Evolutionary conservation across 2,329 filamentous ascomycete species (phyloP).

Genomic region (Claviceps spartinae): DNA sequence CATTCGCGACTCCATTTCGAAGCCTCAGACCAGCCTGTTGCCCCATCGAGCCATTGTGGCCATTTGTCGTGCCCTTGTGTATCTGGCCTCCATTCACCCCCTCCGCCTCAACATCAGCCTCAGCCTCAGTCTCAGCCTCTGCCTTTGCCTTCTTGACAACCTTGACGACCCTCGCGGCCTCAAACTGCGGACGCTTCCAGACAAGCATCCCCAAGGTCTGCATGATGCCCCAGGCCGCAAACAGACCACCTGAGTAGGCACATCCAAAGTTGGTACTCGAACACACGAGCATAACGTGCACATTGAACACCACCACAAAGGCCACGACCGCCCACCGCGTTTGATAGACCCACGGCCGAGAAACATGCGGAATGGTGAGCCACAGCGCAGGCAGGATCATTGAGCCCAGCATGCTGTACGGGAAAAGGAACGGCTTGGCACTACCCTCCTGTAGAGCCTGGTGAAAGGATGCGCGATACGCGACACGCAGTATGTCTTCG

Average conservation of each 20-base stretch:
- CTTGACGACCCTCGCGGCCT: constrained; percentile 36
- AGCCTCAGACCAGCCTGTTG: constrained; percentile 8
- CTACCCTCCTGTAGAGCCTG: constrained; percentile 23
- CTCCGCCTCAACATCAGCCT: too few species aligned
- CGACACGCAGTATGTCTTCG: constrained; percentile 14
- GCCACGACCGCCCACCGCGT: constrained; percentile 35
- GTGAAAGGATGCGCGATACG: constrained; percentile 25
- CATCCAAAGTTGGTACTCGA: constrained; percentile 38
- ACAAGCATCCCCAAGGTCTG: constrained; percentile 36
- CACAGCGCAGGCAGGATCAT: constrained; percentile 39
- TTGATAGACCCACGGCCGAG: constrained; percentile 35
- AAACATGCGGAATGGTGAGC: constrained; percentile 40
- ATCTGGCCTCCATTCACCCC: too few species aligned
- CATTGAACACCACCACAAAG: constrained; percentile 29
- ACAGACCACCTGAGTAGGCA: constrained; percentile 37
- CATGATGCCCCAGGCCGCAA: constrained; percentile 36
- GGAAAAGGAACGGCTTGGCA: constrained; percentile 36
- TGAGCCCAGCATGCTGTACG: constrained; percentile 33
- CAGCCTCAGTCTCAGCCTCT: background rate
- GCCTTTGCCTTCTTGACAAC: background rate
- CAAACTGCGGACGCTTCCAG: constrained; percentile 42
- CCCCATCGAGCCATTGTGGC: background rate
- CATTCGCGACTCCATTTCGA: constrained; percentile 7
- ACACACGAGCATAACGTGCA: constrained; percentile 25
- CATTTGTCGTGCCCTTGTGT: background rate